Evolutionary conservation across 148 eudicot genomes (phyloP), one percentile per base, ranked within the genome.

Genomic region (Oxyria digyna): DNA sequence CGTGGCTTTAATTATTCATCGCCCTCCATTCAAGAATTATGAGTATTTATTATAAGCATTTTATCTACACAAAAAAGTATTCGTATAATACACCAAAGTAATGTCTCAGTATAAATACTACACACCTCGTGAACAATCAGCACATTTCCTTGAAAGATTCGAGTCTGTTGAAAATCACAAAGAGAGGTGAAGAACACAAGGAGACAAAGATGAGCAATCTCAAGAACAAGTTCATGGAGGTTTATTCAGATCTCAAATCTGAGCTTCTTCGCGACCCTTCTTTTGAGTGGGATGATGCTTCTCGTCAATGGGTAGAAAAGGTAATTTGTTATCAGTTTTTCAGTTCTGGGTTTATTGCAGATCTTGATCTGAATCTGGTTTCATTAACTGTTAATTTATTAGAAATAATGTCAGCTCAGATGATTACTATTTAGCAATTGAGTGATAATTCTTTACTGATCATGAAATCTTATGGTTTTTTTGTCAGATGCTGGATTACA

Each of bases 251-350:
- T 29, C 74, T 84, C 1, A 84, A 84, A 69, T 63, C 76, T n/a
- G 83, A 84, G 62, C 63, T 84, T 23, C 76, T 84, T 0, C 35
- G 79, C 24, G 87, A 84, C 67, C 72, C 85, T 14, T 75, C 74
- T 29, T 81, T 84, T 55, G 83, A 84, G 38, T 79, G 72, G 40
- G 76, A 75, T 27, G 73, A 79, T 23, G 71, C 62, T 70, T 79
- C 87, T 69, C 83, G 81, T 38, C 72, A 77, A 13, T 84, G 87
- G 87, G 48, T 84, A 1, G 71, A 81, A 1, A 70, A 68, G 85
- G 87, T 84, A 46, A 55, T 24, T 59, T 2, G 18, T 18, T 27
- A 1, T 57, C 6, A 4, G 3, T 11, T 57, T 14, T 9, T 55
- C n/a, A 20, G 8, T 6, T 15, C 24, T 49, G 6, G 6, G 14